Evolutionary conservation across 106 monocot genomes (phyloP).

Genomic region (Phalaenopsis equestris): DNA sequence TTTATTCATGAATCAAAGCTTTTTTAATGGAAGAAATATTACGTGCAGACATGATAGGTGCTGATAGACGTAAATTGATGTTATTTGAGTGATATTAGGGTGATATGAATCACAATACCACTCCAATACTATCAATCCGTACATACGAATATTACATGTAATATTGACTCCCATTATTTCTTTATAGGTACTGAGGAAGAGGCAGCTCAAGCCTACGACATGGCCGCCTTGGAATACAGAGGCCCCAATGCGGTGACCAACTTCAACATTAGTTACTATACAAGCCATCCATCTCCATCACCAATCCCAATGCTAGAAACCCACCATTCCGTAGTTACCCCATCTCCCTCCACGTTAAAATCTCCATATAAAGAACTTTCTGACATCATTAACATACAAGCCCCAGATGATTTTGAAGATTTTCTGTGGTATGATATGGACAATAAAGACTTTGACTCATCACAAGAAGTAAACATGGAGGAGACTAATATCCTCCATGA

Average conservation of each 20-base stretch:
- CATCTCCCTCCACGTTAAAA: not conserved
- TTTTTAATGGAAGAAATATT: no score
- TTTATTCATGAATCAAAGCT: no score
- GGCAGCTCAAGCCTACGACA: slow-evolving; percentile 85
- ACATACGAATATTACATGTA: no score
- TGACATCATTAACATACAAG: not conserved
- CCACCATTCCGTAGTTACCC: not conserved
- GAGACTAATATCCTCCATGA: not conserved
- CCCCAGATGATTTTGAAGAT: not conserved
- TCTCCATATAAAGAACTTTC: not conserved
- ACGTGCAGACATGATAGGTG: no score
- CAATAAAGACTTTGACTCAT: not conserved
- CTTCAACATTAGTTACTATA: slow-evolving; percentile 69
- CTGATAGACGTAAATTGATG: no score
- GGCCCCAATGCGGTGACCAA: slow-evolving; percentile 79
- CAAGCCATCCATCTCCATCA: not conserved
- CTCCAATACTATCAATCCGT: no score
- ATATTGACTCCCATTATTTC: not conserved
- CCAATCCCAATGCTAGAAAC: not conserved
- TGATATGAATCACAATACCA: no score
- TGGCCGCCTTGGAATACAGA: slow-evolving; percentile 77
- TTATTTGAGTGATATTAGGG: no score
- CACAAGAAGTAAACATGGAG: not conserved
- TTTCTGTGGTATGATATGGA: not conserved
- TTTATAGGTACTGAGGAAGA: slow-evolving; percentile 80